Percentiles rank a stretch among this genome's conserved stretches.
Conservation (phyloP, 176 grass and related monocot genomes). For the Cocos nucifera region DNA sequence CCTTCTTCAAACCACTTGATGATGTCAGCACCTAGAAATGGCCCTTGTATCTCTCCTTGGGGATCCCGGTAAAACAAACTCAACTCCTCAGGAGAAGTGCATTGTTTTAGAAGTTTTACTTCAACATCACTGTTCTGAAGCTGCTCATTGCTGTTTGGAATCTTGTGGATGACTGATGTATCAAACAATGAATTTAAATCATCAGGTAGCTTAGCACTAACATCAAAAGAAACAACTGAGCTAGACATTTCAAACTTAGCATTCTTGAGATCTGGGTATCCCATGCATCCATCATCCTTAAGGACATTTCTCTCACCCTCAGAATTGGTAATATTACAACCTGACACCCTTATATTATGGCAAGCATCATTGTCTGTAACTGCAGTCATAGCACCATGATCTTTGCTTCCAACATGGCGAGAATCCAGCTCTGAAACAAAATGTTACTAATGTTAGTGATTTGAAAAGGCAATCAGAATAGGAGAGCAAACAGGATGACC, state of each 20-base stretch:
- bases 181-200: conserved; percentile 46
- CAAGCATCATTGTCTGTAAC: conserved; percentile 38
- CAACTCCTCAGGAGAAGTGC: conserved; percentile 54
- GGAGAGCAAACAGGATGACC: too few relatives aligned
- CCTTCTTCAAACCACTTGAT: conserved; percentile 92
- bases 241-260: background rate
- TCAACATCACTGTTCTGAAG: conserved; percentile 17
- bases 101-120: conserved; percentile 25
- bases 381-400: conserved; percentile 21
- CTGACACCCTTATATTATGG: conserved; percentile 18
- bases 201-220: conserved; percentile 48
- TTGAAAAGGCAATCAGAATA: too few relatives aligned
- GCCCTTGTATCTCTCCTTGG: conserved; percentile 84
- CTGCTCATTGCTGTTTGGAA: background rate
- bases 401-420: conserved; percentile 24
- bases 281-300: conserved; percentile 5
- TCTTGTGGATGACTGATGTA: conserved; percentile 15
- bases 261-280: conserved; percentile 12
- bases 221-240: background rate
- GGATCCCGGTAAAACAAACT: conserved; percentile 92
- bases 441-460: too few relatives aligned
- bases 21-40: conserved; percentile 81
- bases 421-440: conserved; percentile 28
- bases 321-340: conserved; percentile 13
- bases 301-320: conserved; percentile 11